Conservation (phyloP, 2,329 filamentous ascomycete species). For the Chaetomium strumarium region DNA sequence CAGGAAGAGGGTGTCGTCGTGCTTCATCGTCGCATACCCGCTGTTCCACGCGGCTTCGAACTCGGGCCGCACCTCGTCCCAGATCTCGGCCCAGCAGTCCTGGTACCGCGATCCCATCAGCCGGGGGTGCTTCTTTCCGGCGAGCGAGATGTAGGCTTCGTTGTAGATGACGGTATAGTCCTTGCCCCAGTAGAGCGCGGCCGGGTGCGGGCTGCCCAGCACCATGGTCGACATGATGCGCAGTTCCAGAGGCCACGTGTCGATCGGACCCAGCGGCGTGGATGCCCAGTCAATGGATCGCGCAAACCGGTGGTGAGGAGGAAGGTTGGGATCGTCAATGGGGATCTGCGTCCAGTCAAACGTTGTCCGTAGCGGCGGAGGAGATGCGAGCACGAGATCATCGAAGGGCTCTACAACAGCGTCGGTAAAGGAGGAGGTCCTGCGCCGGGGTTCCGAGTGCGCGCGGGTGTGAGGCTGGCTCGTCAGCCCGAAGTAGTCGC, state of each 20-base stretch:
- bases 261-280: conserved; percentile 70
- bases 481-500: conserved; percentile 38
- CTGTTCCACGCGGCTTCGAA: conserved; percentile 62
- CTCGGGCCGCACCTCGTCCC: conserved; percentile 62
- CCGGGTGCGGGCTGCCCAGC: conserved; percentile 71
- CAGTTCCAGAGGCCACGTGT: conserved; percentile 64
- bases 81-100: conserved; percentile 68
- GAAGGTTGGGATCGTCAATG: conserved; percentile 51
- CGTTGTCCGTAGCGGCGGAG: conserved; percentile 40
- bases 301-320: conserved; percentile 66
- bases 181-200: conserved; percentile 73
- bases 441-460: conserved; percentile 24
- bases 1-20: conserved; percentile 73
- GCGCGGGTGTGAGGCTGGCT: conserved; percentile 19
- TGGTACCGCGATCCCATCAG: conserved; percentile 69
- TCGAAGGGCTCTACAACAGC: conserved; percentile 19
- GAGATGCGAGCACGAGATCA: conserved; percentile 27
- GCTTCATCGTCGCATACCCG: conserved; percentile 77
- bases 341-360: conserved; percentile 81
- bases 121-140: conserved; percentile 68
- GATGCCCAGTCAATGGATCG: conserved; percentile 66
- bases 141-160: conserved; percentile 63
- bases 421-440: conserved; percentile 20
- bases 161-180: conserved; percentile 68
- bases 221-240: conserved; percentile 75